Evolutionary conservation across 257 asterid species (phyloP), one percentile per base, ranked within the genome.

Genomic region (Solanum rostratum): DNA sequence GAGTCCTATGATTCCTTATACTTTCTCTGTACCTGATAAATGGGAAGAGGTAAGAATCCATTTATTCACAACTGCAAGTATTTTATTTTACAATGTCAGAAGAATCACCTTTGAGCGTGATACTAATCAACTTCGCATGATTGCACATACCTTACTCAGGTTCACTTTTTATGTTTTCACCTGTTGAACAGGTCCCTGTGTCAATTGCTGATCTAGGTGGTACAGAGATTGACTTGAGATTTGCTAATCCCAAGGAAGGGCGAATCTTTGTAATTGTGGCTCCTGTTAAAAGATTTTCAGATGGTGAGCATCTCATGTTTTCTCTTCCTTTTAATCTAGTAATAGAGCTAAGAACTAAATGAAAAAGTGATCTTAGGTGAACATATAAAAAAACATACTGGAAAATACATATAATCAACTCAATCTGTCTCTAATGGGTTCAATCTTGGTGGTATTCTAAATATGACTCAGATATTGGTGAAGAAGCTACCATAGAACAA

Each of bases 201-300:
- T 96, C 99, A 27, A 96, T 96, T 86, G 99, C 98, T 57, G 99
- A 96, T 85, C 89, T 96, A 37, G 99, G 99, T 84, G 99, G 99
- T 86, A 96, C 99, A 4, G 99, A 94, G 91, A 96, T 96, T 68
- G 99, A 96, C 87, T 87, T 96, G 94, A 91, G 99, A 86, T 96
- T 96, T 22, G 93, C 94, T 14, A 95, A 85, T 89, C 92, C 98
- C 2, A 93, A 93, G 88, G 90, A 95, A 89, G 99, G 99, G 84
- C 94, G 97, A 37, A 54, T 92, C 19, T 91, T 41, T 76, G 99
- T 96, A 74, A 88, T 96, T 69, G 98, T 96, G 54, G 98, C 99
- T 45, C 99, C 98, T 65, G 98, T 95, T 50, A 88, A 88, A 79
- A 92, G 98, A 91, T 96, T 96, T 88, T 84, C 98, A 37, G 98